Conservation (phyloP, 2,329 filamentous ascomycete genomes). For the Macrophomina tecta region DNA sequence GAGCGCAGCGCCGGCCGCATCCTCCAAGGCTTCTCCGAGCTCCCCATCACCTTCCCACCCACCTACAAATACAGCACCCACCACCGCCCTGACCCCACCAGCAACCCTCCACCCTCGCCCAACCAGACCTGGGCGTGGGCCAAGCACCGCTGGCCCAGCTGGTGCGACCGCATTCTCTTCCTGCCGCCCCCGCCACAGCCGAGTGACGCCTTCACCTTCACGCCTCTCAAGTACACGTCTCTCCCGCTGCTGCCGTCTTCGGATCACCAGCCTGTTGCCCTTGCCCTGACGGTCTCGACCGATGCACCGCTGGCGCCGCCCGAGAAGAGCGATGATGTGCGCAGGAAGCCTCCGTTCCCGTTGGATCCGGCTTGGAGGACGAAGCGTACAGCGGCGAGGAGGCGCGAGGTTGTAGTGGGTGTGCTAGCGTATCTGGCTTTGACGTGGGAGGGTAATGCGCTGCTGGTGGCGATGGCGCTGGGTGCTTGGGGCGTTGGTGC, state of each 20-base stretch:
- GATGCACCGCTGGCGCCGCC: constrained; percentile 38
- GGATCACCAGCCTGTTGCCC: constrained; percentile 84
- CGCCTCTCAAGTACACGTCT: constrained; percentile 69
- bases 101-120: constrained; percentile 30
- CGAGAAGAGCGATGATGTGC: constrained; percentile 42
- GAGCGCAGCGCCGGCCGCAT: constrained; percentile 74
- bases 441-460: constrained; percentile 53
- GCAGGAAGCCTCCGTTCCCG: constrained; percentile 60
- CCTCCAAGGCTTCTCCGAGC: constrained; percentile 79
- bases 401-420: constrained; percentile 66
- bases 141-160: constrained; percentile 82
- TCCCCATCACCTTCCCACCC: constrained; percentile 78
- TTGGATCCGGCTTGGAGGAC: constrained; percentile 64
- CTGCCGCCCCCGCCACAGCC: constrained; percentile 47
- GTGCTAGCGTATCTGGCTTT: constrained; percentile 60
- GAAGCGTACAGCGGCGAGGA: constrained; percentile 60
- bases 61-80: constrained; percentile 85
- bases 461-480: constrained; percentile 39
- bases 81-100: constrained; percentile 46
- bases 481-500: constrained; percentile 7
- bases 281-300: constrained; percentile 72
- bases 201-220: constrained; percentile 50
- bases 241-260: constrained; percentile 81
- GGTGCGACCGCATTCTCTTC: constrained; percentile 91
- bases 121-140: constrained; percentile 72